Evolutionary conservation across 192 early-diverging fungal genomes (phyloP).

Genomic region (Podila minutissima): DNA sequence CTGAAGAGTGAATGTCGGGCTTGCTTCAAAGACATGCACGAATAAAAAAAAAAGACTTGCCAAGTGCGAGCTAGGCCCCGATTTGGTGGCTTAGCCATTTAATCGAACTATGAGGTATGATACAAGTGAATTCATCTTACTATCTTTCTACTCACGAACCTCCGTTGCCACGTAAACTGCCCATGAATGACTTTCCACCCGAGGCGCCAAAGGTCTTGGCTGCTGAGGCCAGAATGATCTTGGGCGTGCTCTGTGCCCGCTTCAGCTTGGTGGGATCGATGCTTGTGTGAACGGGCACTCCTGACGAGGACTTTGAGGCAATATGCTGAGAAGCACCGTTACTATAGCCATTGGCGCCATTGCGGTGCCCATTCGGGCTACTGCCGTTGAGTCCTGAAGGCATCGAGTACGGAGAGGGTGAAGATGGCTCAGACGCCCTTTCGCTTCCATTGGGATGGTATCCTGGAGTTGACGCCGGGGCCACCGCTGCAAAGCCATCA

Average conservation of each 20-base stretch:
- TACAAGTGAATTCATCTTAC: too few species aligned
- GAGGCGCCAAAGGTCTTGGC: conserved; percentile 43
- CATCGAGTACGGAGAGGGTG: not conserved
- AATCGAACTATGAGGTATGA: too few species aligned
- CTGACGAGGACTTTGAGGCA: conserved; percentile 4
- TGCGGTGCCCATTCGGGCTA: not conserved
- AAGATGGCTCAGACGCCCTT: not conserved
- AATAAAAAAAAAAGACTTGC: too few species aligned
- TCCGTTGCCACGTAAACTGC: conserved; percentile 25
- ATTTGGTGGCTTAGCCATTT: too few species aligned
- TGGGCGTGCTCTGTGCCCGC: conserved; percentile 41
- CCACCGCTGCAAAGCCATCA: conserved; percentile 5
- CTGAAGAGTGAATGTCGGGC: too few species aligned
- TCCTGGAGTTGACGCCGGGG: conserved; percentile 14
- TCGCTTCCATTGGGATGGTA: conserved; percentile 15
- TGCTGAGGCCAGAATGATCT: conserved; percentile 35
- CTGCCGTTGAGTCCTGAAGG: not conserved
- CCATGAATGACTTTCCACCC: conserved; percentile 44
- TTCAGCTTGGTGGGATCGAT: conserved; percentile 46
- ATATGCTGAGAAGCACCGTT: not conserved
- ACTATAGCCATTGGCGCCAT: not conserved
- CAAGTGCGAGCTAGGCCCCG: too few species aligned
- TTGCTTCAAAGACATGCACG: too few species aligned
- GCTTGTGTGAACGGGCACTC: conserved; percentile 14
- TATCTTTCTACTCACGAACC: conserved; percentile 16